Evolutionary conservation across 2,329 filamentous ascomycete species (phyloP).

Genomic region (Fusarium algeriense): DNA sequence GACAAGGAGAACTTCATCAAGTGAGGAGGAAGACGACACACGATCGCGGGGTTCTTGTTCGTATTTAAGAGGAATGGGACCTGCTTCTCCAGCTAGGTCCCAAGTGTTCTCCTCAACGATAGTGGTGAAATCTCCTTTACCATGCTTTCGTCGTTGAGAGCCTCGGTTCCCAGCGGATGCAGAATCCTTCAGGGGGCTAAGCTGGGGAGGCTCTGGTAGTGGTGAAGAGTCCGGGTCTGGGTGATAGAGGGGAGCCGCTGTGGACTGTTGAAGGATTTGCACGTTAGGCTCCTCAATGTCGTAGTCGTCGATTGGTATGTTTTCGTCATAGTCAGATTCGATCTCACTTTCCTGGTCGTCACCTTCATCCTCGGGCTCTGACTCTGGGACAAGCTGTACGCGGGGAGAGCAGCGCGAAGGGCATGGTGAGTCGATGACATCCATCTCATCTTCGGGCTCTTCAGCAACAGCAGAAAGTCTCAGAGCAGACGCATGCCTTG

Average conservation of each 20-base stretch:
- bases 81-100: slow-evolving; percentile 53
- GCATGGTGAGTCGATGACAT: slow-evolving; percentile 46
- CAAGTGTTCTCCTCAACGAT: slow-evolving; percentile 62
- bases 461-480: slow-evolving; percentile 62
- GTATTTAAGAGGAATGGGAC: slow-evolving; percentile 11
- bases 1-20: slow-evolving; percentile 52
- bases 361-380: slow-evolving; percentile 42
- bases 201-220: slow-evolving; percentile 60
- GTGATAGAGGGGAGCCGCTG: slow-evolving; percentile 46
- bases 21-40: slow-evolving; percentile 48
- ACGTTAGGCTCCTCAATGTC: slow-evolving; percentile 59
- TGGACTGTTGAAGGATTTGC: slow-evolving; percentile 60
- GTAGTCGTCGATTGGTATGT: slow-evolving; percentile 58
- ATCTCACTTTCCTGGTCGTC: slow-evolving; percentile 52
- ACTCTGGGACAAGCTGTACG: slow-evolving; percentile 25
- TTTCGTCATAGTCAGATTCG: slow-evolving; percentile 60
- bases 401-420: slow-evolving; percentile 41
- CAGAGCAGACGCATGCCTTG: slow-evolving; percentile 53
- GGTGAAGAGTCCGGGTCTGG: slow-evolving; percentile 57
- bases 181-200: slow-evolving; percentile 66
- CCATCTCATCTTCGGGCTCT: slow-evolving; percentile 56
- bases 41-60: slow-evolving; percentile 37
- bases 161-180: slow-evolving; percentile 64
- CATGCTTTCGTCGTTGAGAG: slow-evolving; percentile 43
- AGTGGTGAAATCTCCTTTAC: slow-evolving; percentile 59